These are phyloP conservation scores for Sambucus nigra DNA, from an alignment of 129 eudicot genomes.

Conservation along the genomic window DNA sequence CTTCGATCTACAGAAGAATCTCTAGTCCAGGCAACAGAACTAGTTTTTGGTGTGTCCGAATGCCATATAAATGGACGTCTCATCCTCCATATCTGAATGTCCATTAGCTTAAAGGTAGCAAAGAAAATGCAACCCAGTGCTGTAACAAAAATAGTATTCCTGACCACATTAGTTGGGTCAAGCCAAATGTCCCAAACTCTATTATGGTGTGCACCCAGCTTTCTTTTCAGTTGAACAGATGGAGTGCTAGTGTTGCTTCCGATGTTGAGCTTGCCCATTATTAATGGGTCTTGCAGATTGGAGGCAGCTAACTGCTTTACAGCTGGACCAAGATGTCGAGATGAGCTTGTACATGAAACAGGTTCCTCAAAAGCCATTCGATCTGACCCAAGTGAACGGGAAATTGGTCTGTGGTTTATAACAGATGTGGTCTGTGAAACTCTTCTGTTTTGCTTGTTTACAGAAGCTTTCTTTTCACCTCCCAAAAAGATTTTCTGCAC, in stretches of 20 bases:
- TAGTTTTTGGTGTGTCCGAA: slow-evolving; percentile 22
- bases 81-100: slow-evolving; percentile 33
- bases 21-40: slow-evolving; percentile 19
- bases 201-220: slow-evolving; percentile 40
- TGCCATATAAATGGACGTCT: slow-evolving; percentile 33
- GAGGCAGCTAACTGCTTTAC: slow-evolving; percentile 69
- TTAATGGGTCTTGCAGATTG: slow-evolving; percentile 39
- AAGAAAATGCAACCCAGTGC: slow-evolving; percentile 46
- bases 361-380: slow-evolving; percentile 43
- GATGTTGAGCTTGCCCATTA: slow-evolving; percentile 25
- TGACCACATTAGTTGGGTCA: slow-evolving; percentile 29
- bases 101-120: slow-evolving; percentile 36
- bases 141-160: slow-evolving; percentile 36
- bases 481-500: slow-evolving; percentile 54
- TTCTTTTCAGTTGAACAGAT: slow-evolving; percentile 59
- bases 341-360: slow-evolving; percentile 28
- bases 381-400: slow-evolving; percentile 37
- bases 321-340: slow-evolving; percentile 55
- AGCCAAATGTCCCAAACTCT: slow-evolving; percentile 50
- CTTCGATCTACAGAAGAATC: slow-evolving; percentile 25
- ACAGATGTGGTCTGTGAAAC: slow-evolving; percentile 27
- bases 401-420: slow-evolving; percentile 41
- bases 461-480: slow-evolving; percentile 57
- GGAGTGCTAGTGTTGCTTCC: slow-evolving; percentile 34
- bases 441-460: slow-evolving; percentile 42